Evolutionary conservation across 371 early-diverging fungal species (phyloP).

Genomic region (Mortierella sp.): DNA sequence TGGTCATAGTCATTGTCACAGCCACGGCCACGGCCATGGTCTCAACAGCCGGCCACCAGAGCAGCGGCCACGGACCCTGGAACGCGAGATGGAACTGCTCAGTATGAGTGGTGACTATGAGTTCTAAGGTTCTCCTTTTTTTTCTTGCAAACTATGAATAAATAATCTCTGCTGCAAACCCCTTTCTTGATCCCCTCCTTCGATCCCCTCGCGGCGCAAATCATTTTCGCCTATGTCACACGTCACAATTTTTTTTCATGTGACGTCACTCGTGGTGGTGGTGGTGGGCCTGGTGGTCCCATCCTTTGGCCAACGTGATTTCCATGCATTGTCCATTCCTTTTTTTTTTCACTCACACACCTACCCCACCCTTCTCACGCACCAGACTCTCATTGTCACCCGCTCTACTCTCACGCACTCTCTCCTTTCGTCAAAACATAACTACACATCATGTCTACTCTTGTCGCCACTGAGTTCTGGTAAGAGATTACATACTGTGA

Average conservation of each 20-base stretch:
- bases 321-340: constrained; percentile 2
- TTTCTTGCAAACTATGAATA: background rate
- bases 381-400: background rate
- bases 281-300: background rate
- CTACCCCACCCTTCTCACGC: background rate
- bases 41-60: constrained; percentile 13
- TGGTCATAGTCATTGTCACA: background rate
- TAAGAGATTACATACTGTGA: background rate
- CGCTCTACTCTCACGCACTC: background rate
- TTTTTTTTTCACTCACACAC: background rate
- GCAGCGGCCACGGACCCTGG: constrained; percentile 40
- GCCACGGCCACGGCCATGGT: constrained; percentile 7
- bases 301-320: background rate
- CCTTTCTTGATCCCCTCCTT: background rate
- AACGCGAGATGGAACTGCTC: constrained; percentile 49
- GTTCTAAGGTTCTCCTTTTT: constrained; percentile 9
- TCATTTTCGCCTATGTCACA: too few relatives aligned
- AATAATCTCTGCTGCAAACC: background rate
- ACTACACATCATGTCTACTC: background rate
- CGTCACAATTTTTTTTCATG: background rate
- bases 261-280: background rate
- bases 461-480: constrained; percentile 9
- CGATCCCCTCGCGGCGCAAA: background rate
- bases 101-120: constrained; percentile 54
- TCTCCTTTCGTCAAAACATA: background rate